Evolutionary conservation across 768 basidiomycete species (phyloP), one percentile per base, ranked within the genome.

Genomic region (Lactarius hengduanensis): DNA sequence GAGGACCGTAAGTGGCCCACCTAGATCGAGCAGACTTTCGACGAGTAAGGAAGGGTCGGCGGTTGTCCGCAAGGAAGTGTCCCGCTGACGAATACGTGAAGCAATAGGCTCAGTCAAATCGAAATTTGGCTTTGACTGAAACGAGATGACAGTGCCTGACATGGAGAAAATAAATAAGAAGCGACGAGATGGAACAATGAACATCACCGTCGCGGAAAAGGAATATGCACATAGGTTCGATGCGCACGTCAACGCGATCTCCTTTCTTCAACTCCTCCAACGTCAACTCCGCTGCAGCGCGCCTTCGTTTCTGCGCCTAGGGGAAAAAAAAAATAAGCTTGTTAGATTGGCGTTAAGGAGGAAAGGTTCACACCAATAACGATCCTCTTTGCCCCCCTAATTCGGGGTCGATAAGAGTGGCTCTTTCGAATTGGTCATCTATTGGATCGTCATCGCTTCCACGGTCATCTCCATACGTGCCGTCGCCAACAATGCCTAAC

Each of bases 1-100:
- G 55, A 18, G 36, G 18, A 1, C 10, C 13, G 28, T 32, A 32
- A 30, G 15, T 22, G 6, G 73, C 76, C 5, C 22, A 80, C 80
- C 73, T 3, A 80, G 78, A 73, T 92, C 91, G 47, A 93, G 77
- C 28, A 93, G 71, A 40, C 83, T 83, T 73, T 92, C 85, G 3
- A 92, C 81, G 9, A 93, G 78, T 15, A 93, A 76, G 13, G 87
- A 87, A 5, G 87, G 80, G 70, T 92, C 91, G 30, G 84, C 84
- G 0, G 86, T 84, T 54, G 79, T 81, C 36, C 88, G 80, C 6
- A 91, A 76, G 6, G 84, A 78, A 0, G 88, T 87, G 68, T 89
- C 85, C 3, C 80, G 77, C 64, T 84, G 82, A 26, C 79, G 78
- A 57, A 91, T 74, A 15, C 88, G 85, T n/a, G 79, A 75, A 22